A percentile compares a stretch with the other conserved stretches of the same genome.
phyloP scores from a whole-genome alignment of 1,284 basidiomycete species.

The Somion occarium region DNA sequence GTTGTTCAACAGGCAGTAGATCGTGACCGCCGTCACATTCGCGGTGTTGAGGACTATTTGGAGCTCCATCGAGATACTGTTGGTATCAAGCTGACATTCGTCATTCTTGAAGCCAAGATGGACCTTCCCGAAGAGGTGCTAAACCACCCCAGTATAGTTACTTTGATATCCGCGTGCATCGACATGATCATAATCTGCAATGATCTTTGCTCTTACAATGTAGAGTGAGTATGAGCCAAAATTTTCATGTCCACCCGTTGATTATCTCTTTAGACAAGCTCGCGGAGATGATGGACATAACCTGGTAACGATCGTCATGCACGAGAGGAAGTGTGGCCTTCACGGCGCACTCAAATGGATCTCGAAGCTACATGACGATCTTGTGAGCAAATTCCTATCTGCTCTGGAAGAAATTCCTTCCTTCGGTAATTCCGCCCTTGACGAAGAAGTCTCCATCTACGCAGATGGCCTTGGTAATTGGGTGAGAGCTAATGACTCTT shows the following conservation, averaged over 20 bases:
- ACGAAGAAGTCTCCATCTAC: not conserved
- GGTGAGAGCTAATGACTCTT: constrained; percentile 2
- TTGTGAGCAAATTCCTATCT: constrained; percentile 21
- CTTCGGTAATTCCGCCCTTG: not conserved
- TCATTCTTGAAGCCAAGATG: constrained; percentile 27
- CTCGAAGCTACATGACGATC: constrained; percentile 21
- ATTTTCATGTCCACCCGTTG: not conserved
- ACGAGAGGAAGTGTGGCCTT: constrained; percentile 20
- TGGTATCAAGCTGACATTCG: constrained; percentile 28
- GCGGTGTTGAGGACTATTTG: constrained; percentile 28
- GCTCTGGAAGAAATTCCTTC: not conserved
- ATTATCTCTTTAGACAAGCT: constrained; percentile 17
- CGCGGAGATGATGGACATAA: constrained; percentile 31
- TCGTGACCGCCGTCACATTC: constrained; percentile 20
- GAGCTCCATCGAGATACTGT: constrained; percentile 26
- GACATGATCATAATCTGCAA: constrained; percentile 24
- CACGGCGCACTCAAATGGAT: constrained; percentile 30
- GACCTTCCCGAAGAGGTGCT: constrained; percentile 30
- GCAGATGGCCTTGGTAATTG: not conserved
- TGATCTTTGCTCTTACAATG: constrained; percentile 34
- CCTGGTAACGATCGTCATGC: constrained; percentile 30
- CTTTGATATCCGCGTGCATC: constrained; percentile 17
- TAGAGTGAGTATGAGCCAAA: constrained; percentile 24
- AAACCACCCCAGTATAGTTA: constrained; percentile 28
- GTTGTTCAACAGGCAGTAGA: constrained; percentile 27